phyloP scores from a whole-genome alignment of 2,329 filamentous ascomycete species.

The Stemphylium lycopersici region DNA sequence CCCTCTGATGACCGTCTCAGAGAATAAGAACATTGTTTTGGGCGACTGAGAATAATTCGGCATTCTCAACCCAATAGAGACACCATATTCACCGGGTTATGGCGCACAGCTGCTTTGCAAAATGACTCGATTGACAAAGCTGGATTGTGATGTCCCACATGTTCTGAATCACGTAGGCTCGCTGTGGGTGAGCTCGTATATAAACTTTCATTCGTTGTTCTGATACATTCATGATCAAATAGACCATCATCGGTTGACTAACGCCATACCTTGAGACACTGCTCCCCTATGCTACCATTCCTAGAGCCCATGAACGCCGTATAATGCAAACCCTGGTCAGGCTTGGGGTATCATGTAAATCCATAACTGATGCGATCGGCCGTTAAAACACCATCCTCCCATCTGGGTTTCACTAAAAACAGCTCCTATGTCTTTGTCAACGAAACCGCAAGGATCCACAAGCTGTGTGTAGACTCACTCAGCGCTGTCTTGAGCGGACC shows the following conservation, averaged over 20 bases:
- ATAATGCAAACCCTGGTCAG: slow-evolving; percentile 32
- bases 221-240: neutral
- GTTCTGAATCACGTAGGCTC: neutral
- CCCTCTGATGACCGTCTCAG: neutral
- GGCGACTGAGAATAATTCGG: neutral
- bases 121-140: neutral
- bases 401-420: slow-evolving; percentile 24
- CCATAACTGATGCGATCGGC: slow-evolving; percentile 29
- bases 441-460: neutral
- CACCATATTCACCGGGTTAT: too few species aligned
- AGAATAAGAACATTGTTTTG: neutral
- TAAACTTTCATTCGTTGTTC: neutral
- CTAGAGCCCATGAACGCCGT: slow-evolving; percentile 25
- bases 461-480: slow-evolving; percentile 44
- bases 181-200: neutral
- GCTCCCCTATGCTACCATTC: slow-evolving; percentile 16
- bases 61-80: neutral
- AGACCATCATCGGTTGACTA: slow-evolving; percentile 1
- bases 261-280: slow-evolving; percentile 2
- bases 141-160: neutral
- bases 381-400: slow-evolving; percentile 21
- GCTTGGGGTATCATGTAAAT: slow-evolving; percentile 39
- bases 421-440: slow-evolving; percentile 22
- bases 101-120: too few species aligned
- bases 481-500: slow-evolving; percentile 69